phyloP scores from a whole-genome alignment of 1,284 basidiomycete genomes.

The Boletus mariae region DNA sequence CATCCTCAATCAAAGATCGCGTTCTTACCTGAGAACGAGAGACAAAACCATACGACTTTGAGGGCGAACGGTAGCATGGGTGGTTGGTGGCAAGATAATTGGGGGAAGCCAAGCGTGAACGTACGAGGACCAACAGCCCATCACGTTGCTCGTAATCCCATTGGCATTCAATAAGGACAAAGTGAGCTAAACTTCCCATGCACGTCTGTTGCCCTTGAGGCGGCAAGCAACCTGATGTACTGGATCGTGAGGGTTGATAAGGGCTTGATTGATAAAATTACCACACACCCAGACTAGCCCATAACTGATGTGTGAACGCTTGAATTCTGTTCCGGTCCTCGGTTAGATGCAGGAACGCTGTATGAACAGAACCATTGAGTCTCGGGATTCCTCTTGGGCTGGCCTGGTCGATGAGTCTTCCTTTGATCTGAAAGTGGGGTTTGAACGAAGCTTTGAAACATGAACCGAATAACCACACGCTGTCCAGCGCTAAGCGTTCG shows the following conservation, averaged over 20 bases:
- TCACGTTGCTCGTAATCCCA: neutral
- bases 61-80: slow-evolving; percentile 29
- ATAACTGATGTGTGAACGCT: neutral
- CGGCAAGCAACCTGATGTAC: slow-evolving; percentile 1
- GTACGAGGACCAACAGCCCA: neutral
- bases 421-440: neutral
- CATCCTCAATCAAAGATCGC: neutral
- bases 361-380: neutral
- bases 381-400: neutral
- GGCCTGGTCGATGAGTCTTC: neutral
- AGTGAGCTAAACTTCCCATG: slow-evolving; percentile 12
- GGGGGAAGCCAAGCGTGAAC: neutral
- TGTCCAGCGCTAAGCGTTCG: neutral
- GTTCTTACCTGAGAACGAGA: slow-evolving; percentile 23
- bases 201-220: neutral
- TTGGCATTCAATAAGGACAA: slow-evolving; percentile 1
- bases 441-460: neutral
- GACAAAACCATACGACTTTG: slow-evolving; percentile 27
- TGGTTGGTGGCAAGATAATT: neutral
- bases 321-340: neutral
- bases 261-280: neutral
- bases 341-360: neutral
- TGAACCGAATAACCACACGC: neutral
- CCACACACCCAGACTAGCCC: neutral
- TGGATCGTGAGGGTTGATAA: neutral